Conservation (phyloP, 106 monocot species). For the Cymbidium sinense region DNA sequence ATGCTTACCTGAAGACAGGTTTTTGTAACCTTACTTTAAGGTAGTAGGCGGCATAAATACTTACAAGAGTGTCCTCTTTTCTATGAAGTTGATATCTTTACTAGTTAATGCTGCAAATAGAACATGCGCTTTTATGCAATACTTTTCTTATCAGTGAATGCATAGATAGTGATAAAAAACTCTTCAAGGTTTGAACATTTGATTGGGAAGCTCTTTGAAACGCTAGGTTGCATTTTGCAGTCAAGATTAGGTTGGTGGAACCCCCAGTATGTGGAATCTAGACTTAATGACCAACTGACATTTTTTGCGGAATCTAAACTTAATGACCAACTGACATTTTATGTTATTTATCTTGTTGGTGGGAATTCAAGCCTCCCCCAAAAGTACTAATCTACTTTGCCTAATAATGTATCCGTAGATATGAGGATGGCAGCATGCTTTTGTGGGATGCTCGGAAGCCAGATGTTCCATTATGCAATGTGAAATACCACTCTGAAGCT, state of each 20-base stretch:
- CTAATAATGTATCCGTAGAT: constrained; percentile 26
- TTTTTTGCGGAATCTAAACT: background rate
- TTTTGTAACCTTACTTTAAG: no score
- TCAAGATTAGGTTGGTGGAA: background rate
- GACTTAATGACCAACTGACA: background rate
- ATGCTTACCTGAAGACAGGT: no score
- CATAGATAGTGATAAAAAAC: background rate
- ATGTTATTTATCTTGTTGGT: background rate
- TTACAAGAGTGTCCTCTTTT: no score
- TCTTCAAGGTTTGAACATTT: background rate
- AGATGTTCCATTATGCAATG: constrained; percentile 38
- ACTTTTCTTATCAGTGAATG: background rate
- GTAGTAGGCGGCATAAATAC: no score
- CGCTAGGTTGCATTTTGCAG: no score
- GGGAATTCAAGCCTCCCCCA: background rate
- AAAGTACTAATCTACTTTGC: background rate
- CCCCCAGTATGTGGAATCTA: background rate
- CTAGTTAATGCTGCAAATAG: no score
- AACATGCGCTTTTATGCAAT: no score
- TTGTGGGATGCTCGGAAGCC: constrained; percentile 92
- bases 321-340: background rate
- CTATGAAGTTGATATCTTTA: no score
- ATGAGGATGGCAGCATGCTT: constrained; percentile 99
- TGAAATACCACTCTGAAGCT: constrained; percentile 85
- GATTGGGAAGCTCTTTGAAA: background rate